Conservation (phyloP, 192 early-diverging fungal genomes). For the Coemansia javaensis region DNA sequence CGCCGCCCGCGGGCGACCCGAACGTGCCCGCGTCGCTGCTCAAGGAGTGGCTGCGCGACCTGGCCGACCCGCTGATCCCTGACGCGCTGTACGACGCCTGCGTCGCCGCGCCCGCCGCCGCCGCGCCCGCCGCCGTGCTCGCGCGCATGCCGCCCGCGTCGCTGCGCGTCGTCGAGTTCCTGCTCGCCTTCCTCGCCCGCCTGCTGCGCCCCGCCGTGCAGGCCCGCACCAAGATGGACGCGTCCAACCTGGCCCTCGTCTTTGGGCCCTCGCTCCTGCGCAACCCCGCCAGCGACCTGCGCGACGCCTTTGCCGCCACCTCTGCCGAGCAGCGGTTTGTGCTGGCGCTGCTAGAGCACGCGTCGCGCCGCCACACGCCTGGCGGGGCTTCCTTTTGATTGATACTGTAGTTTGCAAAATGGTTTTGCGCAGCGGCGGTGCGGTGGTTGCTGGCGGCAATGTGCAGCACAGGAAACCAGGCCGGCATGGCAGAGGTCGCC, state of each 20-base stretch:
- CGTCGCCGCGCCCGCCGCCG: conserved; percentile 60
- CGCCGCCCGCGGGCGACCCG: conserved; percentile 74
- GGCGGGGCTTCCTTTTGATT: neutral
- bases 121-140: conserved; percentile 52
- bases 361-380: conserved; percentile 5
- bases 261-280: conserved; percentile 94
- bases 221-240: conserved; percentile 83
- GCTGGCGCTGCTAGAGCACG: conserved; percentile 29
- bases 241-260: conserved; percentile 89
- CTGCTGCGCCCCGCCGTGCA: conserved; percentile 70
- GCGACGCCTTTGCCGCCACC: conserved; percentile 55
- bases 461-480: too few species aligned
- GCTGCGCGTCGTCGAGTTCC: conserved; percentile 63
- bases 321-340: conserved; percentile 51
- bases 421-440: too few species aligned
- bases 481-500: too few species aligned
- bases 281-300: conserved; percentile 70
- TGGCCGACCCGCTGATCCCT: conserved; percentile 86
- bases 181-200: conserved; percentile 77
- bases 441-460: too few species aligned
- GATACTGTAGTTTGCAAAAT: too few species aligned
- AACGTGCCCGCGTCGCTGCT: conserved; percentile 88
- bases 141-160: conserved; percentile 12
- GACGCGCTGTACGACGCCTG: conserved; percentile 72
- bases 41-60: conserved; percentile 91